phyloP scores from a whole-genome alignment of 768 basidiomycete species.

The Xanthoconium purpureum region DNA sequence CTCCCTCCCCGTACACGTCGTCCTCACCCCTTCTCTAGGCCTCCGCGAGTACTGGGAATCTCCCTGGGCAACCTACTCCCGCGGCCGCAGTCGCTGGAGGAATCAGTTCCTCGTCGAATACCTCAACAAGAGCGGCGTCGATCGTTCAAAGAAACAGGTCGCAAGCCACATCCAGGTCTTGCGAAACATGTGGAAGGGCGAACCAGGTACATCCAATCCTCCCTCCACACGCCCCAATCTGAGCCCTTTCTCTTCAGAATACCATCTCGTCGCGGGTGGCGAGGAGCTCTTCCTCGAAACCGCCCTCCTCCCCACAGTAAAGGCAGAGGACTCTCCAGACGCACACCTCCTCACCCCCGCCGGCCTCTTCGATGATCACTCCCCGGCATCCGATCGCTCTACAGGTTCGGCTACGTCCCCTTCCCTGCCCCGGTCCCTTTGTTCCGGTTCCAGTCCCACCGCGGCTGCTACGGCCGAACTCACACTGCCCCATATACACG shows the following conservation, averaged over 20 bases:
- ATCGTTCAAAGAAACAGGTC: constrained; percentile 81
- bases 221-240: background rate
- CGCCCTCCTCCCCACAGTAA: constrained; percentile 47
- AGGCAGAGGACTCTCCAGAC: constrained; percentile 54
- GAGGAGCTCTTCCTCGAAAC: constrained; percentile 63
- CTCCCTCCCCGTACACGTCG: background rate
- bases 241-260: constrained; percentile 44
- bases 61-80: constrained; percentile 76
- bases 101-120: constrained; percentile 86
- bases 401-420: constrained; percentile 28
- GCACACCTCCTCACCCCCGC: constrained; percentile 41
- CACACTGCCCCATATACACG: constrained; percentile 22
- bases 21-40: constrained; percentile 38
- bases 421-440: constrained; percentile 25
- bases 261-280: constrained; percentile 75
- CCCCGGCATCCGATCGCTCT: constrained; percentile 32
- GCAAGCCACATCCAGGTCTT: constrained; percentile 86
- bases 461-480: constrained; percentile 25
- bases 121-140: constrained; percentile 64
- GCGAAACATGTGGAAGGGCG: constrained; percentile 86
- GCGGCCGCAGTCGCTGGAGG: constrained; percentile 76
- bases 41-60: constrained; percentile 78
- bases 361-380: constrained; percentile 29
- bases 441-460: constrained; percentile 24
- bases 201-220: constrained; percentile 50